These are phyloP conservation scores for Filobasidium floriforme DNA, from an alignment of 768 basidiomycete genomes.

Conservation along the genomic window DNA sequence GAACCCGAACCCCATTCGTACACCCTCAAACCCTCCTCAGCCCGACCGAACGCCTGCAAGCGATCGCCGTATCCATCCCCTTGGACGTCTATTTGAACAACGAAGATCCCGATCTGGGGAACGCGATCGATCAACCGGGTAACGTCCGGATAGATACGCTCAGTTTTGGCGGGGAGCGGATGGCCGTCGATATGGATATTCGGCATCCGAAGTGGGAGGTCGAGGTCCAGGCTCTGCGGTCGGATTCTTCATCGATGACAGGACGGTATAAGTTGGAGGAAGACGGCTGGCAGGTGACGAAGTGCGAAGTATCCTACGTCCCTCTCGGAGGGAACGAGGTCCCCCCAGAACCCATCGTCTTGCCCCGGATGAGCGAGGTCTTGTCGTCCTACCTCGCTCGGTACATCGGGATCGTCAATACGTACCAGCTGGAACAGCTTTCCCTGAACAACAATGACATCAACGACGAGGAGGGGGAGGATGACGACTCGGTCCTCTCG, in stretches of 20 bases:
- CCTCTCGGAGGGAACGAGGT: background rate
- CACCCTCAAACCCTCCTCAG: background rate
- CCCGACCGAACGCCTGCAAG: background rate
- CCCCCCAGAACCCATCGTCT: background rate
- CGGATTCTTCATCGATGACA: too few species aligned
- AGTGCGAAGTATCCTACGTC: background rate
- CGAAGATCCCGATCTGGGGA: slow-evolving; percentile 1
- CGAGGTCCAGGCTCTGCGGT: too few species aligned
- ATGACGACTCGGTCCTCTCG: background rate
- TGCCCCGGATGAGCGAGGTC: background rate
- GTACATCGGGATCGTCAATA: slow-evolving; percentile 1
- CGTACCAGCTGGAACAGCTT: background rate
- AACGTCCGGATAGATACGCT: background rate
- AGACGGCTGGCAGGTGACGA: background rate
- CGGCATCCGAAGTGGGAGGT: background rate
- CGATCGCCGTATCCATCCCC: background rate
- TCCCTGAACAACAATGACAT: background rate
- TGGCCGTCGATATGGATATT: background rate
- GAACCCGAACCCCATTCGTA: background rate
- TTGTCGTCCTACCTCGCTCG: background rate
- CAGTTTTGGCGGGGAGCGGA: background rate
- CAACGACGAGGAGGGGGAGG: background rate
- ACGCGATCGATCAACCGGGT: background rate
- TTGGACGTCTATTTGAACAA: slow-evolving; percentile 9
- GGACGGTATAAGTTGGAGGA: background rate